Base-by-base conservation (phyloP, 257 asterid species). In the Scutellaria galericulata region DNA sequence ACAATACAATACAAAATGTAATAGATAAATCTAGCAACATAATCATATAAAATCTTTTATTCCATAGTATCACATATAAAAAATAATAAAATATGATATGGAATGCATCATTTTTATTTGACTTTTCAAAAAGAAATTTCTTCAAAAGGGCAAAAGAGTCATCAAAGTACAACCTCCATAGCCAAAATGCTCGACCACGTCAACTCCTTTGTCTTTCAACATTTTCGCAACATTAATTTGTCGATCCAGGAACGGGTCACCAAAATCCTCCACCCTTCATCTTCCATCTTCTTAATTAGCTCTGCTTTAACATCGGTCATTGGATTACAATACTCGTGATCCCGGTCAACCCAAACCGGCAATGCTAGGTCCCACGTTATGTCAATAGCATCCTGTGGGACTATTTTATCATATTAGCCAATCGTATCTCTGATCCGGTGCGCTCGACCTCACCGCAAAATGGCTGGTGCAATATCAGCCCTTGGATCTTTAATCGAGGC, bases 401-500 rank as follows among this genome's bases (percentile, higher is more conserved):
- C 7, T 0, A 66, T 9, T 22, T 31, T 48, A 31, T 78, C 81
- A 3, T 71, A 9, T n/a, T n/a, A 10, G 13, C 78, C 44, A 67
- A 46, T 51, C 73, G 79, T 5, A 44, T 5, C 77, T 89, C 96
- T 6, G 92, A 89, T 1, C 44, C 10, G 9, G 85, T 80, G 76
- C 96, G 69, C 62, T 80, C 41, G 3, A 20, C 73, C 45, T 89
- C 93, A 9, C 96, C 90, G 7, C 83, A 79, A 55, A 60, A 87
- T 1, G 88, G 76, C 0, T 82, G 85, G 50, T 84, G 88, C 53
- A 89, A 15, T 5, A 89, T 75, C 80, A 89, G 9, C 59, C 96
- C 93, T 69, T 42, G 77, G 71, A 89, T 82, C 60, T 61, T 54
- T 11, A 85, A 7, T 68, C 85, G 9, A 9, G 64, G 2, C 15